phyloP scores from a whole-genome alignment of 208 protist species.

The Trypanosoma rangeli region DNA sequence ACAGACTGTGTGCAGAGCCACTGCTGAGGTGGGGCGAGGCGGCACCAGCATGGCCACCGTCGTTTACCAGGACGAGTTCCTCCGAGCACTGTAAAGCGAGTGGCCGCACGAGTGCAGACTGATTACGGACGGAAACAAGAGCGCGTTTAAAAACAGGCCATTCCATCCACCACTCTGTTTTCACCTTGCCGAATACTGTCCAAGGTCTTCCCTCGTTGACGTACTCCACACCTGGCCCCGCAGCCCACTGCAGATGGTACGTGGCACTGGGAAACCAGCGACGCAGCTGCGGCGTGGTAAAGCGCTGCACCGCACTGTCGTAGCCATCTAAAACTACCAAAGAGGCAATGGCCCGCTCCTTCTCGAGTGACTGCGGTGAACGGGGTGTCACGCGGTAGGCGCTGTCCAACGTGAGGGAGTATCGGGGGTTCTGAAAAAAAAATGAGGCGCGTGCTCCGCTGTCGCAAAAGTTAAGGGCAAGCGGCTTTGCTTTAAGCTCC shows the following conservation, averaged over 20 bases:
- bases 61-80: too few relatives aligned
- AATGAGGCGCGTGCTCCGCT: slow-evolving; percentile 4
- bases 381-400: background rate
- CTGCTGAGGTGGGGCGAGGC: too few relatives aligned
- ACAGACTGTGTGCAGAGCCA: slow-evolving; percentile 34
- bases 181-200: slow-evolving; percentile 47
- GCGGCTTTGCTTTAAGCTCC: background rate
- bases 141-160: slow-evolving; percentile 30
- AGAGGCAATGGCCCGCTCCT: slow-evolving; percentile 28
- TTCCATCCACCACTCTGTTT: slow-evolving; percentile 41
- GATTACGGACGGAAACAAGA: slow-evolving; percentile 44
- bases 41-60: too few relatives aligned
- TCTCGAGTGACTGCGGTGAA: background rate
- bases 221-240: slow-evolving; percentile 42
- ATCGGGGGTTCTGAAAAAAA: slow-evolving; percentile 12
- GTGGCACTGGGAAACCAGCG: slow-evolving; percentile 6
- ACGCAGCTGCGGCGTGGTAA: slow-evolving; percentile 22
- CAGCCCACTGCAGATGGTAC: slow-evolving; percentile 35
- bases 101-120: slow-evolving; percentile 36
- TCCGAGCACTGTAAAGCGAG: too few relatives aligned
- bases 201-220: slow-evolving; percentile 2
- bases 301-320: slow-evolving; percentile 43
- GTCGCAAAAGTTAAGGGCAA: slow-evolving; percentile 3
- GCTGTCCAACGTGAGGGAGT: slow-evolving; percentile 7
- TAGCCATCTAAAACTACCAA: slow-evolving; percentile 32